A percentile compares a stretch with the other conserved stretches of the same genome.
phyloP scores from a whole-genome alignment of 2,329 filamentous ascomycete genomes.

The Phialocephala sp. region DNA sequence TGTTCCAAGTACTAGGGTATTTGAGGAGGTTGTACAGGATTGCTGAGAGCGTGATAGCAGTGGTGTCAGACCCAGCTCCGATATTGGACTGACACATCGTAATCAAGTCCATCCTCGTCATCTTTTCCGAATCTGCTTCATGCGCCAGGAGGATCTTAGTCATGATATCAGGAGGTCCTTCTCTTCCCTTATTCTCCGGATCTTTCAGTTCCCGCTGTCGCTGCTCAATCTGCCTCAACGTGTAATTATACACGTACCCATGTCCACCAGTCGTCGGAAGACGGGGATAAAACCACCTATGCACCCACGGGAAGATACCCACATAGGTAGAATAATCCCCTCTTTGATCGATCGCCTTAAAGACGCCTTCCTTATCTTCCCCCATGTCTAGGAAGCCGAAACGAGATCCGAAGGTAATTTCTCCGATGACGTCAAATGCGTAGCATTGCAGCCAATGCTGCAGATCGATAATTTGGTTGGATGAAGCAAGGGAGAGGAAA shows the following conservation, averaged over 20 bases:
- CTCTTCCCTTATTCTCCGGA: constrained; percentile 17
- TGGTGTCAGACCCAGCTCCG: constrained; percentile 51
- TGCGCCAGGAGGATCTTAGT: constrained; percentile 50
- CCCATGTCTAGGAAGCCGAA: constrained; percentile 55
- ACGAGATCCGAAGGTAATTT: constrained; percentile 50
- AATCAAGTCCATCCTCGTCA: constrained; percentile 43
- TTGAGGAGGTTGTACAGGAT: constrained; percentile 53
- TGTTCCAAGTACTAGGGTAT: constrained; percentile 35
- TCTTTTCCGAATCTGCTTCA: constrained; percentile 41
- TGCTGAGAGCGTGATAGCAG: constrained; percentile 52
- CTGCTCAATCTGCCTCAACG: constrained; percentile 29
- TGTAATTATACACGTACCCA: constrained; percentile 31
- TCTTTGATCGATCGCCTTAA: constrained; percentile 46
- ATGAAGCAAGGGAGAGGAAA: constrained; percentile 46
- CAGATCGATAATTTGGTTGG: constrained; percentile 45
- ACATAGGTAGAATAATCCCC: constrained; percentile 47
- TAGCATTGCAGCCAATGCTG: constrained; percentile 53
- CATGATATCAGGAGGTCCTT: constrained; percentile 46
- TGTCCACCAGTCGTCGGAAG: constrained; percentile 32
- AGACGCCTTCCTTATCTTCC: constrained; percentile 51
- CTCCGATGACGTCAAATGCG: constrained; percentile 57
- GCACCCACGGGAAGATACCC: constrained; percentile 50
- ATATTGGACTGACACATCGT: constrained; percentile 36
- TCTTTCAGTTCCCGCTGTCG: constrained; percentile 29
- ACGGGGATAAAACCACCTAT: constrained; percentile 44